Conservation (phyloP, 2,329 filamentous ascomycete genomes). For the Mycosphaerella sp. region DNA sequence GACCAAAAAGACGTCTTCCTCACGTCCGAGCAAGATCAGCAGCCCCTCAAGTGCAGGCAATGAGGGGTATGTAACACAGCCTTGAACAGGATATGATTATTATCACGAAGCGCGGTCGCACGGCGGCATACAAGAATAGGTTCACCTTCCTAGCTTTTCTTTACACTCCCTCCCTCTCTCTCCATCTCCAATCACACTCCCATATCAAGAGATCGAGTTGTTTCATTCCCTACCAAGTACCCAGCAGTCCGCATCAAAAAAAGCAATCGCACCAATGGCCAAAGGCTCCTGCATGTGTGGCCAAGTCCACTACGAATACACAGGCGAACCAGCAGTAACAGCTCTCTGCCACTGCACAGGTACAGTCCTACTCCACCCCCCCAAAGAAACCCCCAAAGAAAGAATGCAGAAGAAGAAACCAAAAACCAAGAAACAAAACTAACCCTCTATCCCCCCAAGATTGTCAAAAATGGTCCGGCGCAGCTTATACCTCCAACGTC, state of each 20-base stretch:
- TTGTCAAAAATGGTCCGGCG: slow-evolving; percentile 52
- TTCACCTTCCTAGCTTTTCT: too few relatives aligned
- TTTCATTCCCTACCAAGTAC: background rate
- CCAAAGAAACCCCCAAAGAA: too few relatives aligned
- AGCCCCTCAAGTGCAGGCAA: too few relatives aligned
- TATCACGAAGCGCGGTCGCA: too few relatives aligned
- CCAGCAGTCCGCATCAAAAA: background rate
- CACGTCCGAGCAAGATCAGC: slow-evolving; percentile 7
- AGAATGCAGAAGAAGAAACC: too few relatives aligned
- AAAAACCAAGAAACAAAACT: too few relatives aligned
- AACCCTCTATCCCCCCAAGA: slow-evolving; percentile 28
- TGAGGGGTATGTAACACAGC: background rate
- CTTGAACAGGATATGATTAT: background rate
- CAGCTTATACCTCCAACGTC: slow-evolving; percentile 51
- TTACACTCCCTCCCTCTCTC: too few relatives aligned
- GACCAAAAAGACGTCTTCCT: background rate
- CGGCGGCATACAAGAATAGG: too few relatives aligned
- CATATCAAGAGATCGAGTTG: too few relatives aligned
- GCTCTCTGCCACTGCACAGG: slow-evolving; percentile 41
- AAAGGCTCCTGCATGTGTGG: slow-evolving; percentile 32
- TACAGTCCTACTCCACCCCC: too few relatives aligned
- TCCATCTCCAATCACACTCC: too few relatives aligned
- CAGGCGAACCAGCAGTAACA: slow-evolving; percentile 29
- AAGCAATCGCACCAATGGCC: slow-evolving; percentile 19
- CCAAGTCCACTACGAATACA: slow-evolving; percentile 29